Evolutionary conservation across 352 stramenopile species (phyloP), one percentile per base, ranked within the genome.

Genomic region (Globisporangium takayamanum): DNA sequence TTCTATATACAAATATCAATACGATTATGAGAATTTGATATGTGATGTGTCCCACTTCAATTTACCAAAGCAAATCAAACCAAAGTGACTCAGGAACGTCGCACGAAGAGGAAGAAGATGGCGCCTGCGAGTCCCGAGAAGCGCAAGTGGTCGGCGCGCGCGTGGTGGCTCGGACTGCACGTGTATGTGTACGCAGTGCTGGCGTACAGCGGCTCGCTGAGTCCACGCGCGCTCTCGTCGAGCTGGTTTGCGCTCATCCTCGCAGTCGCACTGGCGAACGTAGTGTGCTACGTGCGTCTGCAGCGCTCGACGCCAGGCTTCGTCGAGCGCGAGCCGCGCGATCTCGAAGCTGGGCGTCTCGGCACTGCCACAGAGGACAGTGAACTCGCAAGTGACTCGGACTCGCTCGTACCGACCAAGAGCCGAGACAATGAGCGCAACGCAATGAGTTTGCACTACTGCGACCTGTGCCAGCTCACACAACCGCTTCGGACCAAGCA

Each of bases 401-500:
- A 78, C 51, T 61, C 73, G 55, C 51, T 80, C 30, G 58, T 66
- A 26, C 14, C 42, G 20, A n/a, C 14, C 5, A 20, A n/a, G 15
- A 30, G 28, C 20, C 8, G 52, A 36, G 26, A 50, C 30, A 10
- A 47, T 15, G 22, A 8, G 30, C 45, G 15, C 28, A 22, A 44
- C 36, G 36, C 45, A 36, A 26, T n/a, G 61, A 37, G 33, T 12
- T 60, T 77, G 50, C 76, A 74, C 59, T 89, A 75, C 45, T 92
- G 80, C 55, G 70, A 79, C 10, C 51, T 74, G 11, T 92, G 83
- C 51, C 62, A 83, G 25, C 56, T 85, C 26, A 77, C 77, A 44
- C 80, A 89, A 39, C 83, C 83, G 15, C 55, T 92, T 25, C 67
- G 83, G 20, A 70, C 80, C 3, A 90, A 92, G 53, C 83, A 92